These are phyloP conservation scores for Chaetothyriales sp. DNA, from an alignment of 2,329 filamentous ascomycete species.

Conservation along the genomic window DNA sequence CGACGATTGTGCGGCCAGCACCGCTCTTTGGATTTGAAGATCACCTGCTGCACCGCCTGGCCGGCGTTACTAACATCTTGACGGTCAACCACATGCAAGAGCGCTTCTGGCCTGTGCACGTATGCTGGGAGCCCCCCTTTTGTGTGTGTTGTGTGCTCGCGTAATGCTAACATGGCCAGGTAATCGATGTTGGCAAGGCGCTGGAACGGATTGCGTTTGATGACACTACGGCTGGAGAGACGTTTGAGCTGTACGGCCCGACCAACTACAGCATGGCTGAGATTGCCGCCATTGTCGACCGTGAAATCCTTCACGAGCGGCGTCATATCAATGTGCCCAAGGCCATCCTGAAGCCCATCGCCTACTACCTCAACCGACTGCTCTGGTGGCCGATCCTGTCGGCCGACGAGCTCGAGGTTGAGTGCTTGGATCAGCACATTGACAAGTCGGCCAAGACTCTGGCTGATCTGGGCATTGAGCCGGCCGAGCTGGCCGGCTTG, in stretches of 20 bases:
- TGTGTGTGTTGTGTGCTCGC: neutral
- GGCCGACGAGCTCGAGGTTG: constrained; percentile 78
- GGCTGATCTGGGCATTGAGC: constrained; percentile 80
- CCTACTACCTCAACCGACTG: constrained; percentile 60
- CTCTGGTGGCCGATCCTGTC: constrained; percentile 74
- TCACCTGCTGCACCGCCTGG: constrained; percentile 73
- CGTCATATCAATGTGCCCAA: constrained; percentile 87
- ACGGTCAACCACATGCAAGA: constrained; percentile 91
- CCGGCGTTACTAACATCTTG: constrained; percentile 64
- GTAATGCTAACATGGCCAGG: constrained; percentile 37
- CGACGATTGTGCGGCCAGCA: constrained; percentile 86
- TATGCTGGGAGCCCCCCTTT: constrained; percentile 28
- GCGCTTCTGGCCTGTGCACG: constrained; percentile 81
- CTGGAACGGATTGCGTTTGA: constrained; percentile 84
- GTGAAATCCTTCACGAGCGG: constrained; percentile 80
- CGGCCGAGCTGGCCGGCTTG: constrained; percentile 69
- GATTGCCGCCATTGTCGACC: constrained; percentile 76
- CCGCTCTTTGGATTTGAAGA: constrained; percentile 95
- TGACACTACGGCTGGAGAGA: constrained; percentile 78
- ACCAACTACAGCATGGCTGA: constrained; percentile 82
- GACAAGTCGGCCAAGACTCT: constrained; percentile 90
- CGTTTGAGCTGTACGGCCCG: constrained; percentile 87
- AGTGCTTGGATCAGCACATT: constrained; percentile 86
- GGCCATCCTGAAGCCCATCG: constrained; percentile 59
- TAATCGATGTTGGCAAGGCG: constrained; percentile 76